phyloP scores from a whole-genome alignment of 148 eudicot species.

The Fagopyrum esculentum region DNA sequence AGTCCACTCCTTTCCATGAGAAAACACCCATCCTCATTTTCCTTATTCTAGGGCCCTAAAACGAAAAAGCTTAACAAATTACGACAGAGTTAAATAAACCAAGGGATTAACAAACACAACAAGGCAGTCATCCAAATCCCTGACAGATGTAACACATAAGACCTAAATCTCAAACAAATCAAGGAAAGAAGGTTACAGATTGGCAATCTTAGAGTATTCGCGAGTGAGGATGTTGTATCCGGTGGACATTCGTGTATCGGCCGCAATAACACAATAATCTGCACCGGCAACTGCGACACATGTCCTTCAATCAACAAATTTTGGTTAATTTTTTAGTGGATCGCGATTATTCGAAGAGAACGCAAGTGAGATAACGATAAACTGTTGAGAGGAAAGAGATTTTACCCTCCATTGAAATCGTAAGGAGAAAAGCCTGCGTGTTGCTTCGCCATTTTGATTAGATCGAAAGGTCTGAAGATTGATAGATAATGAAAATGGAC shows the following conservation, averaged over 20 bases:
- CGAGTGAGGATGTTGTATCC: slow-evolving; percentile 93
- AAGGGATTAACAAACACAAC: not conserved
- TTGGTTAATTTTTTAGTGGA: not conserved
- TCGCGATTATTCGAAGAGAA: slow-evolving; percentile 3
- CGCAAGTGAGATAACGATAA: not conserved
- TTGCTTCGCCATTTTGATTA: slow-evolving; percentile 49
- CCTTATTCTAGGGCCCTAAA: too few relatives aligned
- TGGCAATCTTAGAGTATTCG: slow-evolving; percentile 78
- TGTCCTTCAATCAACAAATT: slow-evolving; percentile 34
- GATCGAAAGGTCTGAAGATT: not conserved
- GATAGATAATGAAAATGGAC: not conserved
- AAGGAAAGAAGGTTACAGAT: slow-evolving; percentile 41
- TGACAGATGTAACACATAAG: not conserved
- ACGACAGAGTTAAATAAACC: too few relatives aligned
- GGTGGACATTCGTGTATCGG: slow-evolving; percentile 93
- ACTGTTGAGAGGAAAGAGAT: not conserved
- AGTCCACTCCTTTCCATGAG: too few relatives aligned
- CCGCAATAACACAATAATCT: slow-evolving; percentile 88
- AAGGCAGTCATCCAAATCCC: not conserved
- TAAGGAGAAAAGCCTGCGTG: slow-evolving; percentile 80
- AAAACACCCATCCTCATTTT: too few relatives aligned
- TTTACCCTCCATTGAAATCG: slow-evolving; percentile 89
- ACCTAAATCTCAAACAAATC: slow-evolving; percentile 4
- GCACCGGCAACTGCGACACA: slow-evolving; percentile 74
- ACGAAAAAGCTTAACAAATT: too few relatives aligned